These are phyloP conservation scores for Dacryopinax primogenitus DNA, from an alignment of 768 basidiomycete species.

Conservation along the genomic window DNA sequence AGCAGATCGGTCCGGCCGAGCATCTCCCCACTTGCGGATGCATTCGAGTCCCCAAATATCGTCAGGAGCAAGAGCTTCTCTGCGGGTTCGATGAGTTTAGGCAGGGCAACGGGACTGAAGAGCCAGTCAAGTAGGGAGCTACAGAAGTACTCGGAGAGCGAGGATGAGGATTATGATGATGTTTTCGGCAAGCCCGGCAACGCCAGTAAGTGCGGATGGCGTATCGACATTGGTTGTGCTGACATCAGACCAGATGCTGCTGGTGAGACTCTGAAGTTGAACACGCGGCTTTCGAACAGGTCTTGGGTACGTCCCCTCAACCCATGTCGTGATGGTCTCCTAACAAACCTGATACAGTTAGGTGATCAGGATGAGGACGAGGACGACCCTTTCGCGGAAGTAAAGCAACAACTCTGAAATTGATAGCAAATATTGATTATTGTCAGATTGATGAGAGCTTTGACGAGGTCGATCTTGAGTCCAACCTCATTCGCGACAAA, in stretches of 20 bases:
- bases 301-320: constrained; percentile 53
- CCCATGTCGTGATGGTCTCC: neutral
- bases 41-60: neutral
- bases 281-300: constrained; percentile 73
- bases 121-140: constrained; percentile 40
- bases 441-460: constrained; percentile 85
- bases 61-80: constrained; percentile 42
- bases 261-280: constrained; percentile 68
- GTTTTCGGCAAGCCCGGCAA: constrained; percentile 73
- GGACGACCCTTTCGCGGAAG: constrained; percentile 94
- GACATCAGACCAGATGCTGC: constrained; percentile 33
- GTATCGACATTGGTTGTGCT: neutral
- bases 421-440: neutral
- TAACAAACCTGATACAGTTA: constrained; percentile 32
- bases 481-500: constrained; percentile 87
- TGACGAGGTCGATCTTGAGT: constrained; percentile 79
- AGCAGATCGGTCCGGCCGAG: constrained; percentile 36
- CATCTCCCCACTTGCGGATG: constrained; percentile 21
- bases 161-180: constrained; percentile 90
- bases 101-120: constrained; percentile 8
- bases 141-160: constrained; percentile 74
- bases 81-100: constrained; percentile 32
- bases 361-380: constrained; percentile 78
- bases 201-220: constrained; percentile 38
- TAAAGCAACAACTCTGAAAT: constrained; percentile 23